phyloP scores from a whole-genome alignment of 2,329 filamentous ascomycete species.

The Exophiala bonariae region DNA sequence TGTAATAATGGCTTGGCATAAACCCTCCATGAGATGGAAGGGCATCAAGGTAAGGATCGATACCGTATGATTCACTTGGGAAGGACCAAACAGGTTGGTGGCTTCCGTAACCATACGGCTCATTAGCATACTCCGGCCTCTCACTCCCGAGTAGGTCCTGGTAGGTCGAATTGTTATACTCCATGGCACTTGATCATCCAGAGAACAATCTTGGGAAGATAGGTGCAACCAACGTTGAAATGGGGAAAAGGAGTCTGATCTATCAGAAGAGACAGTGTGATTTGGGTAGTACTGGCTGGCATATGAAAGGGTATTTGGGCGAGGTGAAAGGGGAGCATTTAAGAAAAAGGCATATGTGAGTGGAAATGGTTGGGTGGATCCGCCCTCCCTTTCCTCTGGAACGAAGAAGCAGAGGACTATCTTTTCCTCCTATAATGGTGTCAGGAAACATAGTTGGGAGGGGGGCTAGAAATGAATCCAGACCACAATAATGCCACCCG shows the following conservation, averaged over 20 bases:
- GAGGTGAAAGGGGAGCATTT: background rate
- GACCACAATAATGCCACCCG: too few relatives aligned
- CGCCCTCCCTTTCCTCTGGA: too few relatives aligned
- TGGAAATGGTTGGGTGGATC: too few relatives aligned
- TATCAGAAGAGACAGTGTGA: background rate
- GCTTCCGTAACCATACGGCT: slow-evolving; percentile 1
- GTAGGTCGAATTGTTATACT: slow-evolving; percentile 6
- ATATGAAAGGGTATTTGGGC: background rate
- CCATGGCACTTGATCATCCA: slow-evolving; percentile 6
- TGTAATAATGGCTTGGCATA: background rate
- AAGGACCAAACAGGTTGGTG: background rate
- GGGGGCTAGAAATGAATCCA: too few relatives aligned
- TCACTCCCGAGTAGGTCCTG: slow-evolving; percentile 15
- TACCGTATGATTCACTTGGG: background rate
- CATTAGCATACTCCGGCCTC: slow-evolving; percentile 6
- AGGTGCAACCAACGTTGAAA: background rate
- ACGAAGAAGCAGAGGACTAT: too few relatives aligned
- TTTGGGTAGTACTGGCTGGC: background rate
- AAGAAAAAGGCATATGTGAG: too few relatives aligned
- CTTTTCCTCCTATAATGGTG: too few relatives aligned
- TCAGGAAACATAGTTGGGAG: too few relatives aligned
- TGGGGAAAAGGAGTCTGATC: background rate
- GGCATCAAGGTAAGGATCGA: slow-evolving; percentile 10
- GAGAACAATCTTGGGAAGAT: background rate
- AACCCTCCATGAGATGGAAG: slow-evolving; percentile 5